Evolutionary conservation across 495 filamentous ascomycete genomes (phyloP), one percentile per base, ranked within the genome.

Genomic region (Penicillium angulare): DNA sequence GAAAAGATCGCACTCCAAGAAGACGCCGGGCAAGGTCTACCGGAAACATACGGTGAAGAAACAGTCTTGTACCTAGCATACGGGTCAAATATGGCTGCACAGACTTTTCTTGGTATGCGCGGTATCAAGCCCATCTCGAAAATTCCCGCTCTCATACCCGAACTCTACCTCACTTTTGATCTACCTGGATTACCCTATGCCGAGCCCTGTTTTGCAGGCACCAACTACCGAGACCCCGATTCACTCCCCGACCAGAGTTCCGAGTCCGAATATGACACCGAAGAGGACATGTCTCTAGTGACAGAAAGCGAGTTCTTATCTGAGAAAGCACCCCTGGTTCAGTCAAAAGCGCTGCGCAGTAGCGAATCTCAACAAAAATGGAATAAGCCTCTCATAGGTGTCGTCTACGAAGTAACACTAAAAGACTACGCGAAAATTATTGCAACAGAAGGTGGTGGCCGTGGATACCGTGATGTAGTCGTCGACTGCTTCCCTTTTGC

Each of bases 191-290:
- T 97, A 7, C 88, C 93, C 0, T 98, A 97, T 69, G 54, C 66
- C 9, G 93, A 98, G 67, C 93, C 93, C 0, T 93, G 92, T 64
- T 96, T 97, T 64, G 91, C 92, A 26, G 95, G 93, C 57, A 86
- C 87, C 1, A 74, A 74, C 27, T 75, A 77, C 27, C 79, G 84
- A 36, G 74, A 83, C 57, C 39, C 66, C 3, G 35, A 69, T 60
- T 4, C 24, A 38, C 48, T 34, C 32, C 55, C 17, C n/a, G 50
- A 41, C 7, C 15, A 43, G 18, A 43, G 62, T 43, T 60, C 58
- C 22, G 43, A 55, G 7, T 35, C 43, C 12, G 33, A 32, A 1
- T 18, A 58, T 15, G 35, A 17, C 3, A 9, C 22, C 6, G 47
- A 64, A 0, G 36, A 26, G 20, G 36, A 72, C 2, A 53, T 61